A percentile compares a stretch with the other conserved stretches of the same genome.
phyloP scores from a whole-genome alignment of 2,329 filamentous ascomycete genomes.

The Zalaria obscura region DNA sequence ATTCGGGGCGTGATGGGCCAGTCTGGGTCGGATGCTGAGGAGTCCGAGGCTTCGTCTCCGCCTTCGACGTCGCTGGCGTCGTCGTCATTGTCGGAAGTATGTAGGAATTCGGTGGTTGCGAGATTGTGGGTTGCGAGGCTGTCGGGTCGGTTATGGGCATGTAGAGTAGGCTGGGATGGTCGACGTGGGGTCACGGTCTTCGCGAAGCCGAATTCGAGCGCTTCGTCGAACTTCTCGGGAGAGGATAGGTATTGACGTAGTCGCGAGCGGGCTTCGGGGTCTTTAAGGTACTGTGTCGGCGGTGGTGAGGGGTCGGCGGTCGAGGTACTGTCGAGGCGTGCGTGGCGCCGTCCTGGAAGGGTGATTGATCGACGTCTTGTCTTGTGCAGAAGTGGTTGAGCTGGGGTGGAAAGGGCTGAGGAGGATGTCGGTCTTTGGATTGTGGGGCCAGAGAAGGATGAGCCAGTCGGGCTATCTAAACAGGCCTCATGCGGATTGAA shows the following conservation, averaged over 20 bases:
- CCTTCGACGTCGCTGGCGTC: neutral
- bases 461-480: too few relatives aligned
- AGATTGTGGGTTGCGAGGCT: neutral
- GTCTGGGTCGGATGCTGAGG: neutral
- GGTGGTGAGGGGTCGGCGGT: neutral
- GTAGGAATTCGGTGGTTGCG: neutral
- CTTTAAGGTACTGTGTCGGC: slow-evolving; percentile 57
- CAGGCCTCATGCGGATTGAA: too few relatives aligned
- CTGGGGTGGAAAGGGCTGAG: neutral
- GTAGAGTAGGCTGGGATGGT: neutral
- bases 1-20: neutral
- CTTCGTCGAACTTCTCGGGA: slow-evolving; percentile 90
- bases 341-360: neutral
- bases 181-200: too few relatives aligned
- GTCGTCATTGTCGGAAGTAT: neutral
- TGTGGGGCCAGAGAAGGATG: too few relatives aligned
- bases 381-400: neutral
- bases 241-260: slow-evolving; percentile 75
- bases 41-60: slow-evolving; percentile 31
- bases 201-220: slow-evolving; percentile 85
- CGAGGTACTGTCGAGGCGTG: neutral
- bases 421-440: neutral
- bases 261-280: slow-evolving; percentile 77
- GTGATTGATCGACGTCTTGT: neutral
- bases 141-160: neutral